Base-by-base conservation (phyloP, 2,329 filamentous ascomycete species). In the Trichophyton simii region DNA sequence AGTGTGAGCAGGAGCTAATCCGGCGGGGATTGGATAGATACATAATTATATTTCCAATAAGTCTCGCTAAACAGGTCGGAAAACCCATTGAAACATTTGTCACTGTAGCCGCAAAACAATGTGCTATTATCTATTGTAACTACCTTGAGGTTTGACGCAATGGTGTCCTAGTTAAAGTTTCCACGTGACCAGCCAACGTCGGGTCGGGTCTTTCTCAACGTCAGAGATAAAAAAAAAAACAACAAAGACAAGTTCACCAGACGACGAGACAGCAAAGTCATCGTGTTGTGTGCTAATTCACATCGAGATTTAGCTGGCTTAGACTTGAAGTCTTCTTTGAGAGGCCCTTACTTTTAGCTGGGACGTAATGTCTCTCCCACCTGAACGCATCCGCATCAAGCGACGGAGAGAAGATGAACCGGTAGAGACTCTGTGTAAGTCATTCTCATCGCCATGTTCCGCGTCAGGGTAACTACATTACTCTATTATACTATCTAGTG, bases 391-490 rank as follows among this genome's bases (percentile, higher is more conserved):
- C 58, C 77, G 76, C 25, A 77, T 84, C 68, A 84, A 83, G 72
- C 77, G 82, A 61, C 80, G 81, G 65, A 78, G 81, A 61, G 77
- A 78, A 61, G 81, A 83, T 60, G 79, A 80, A 57, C 80, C 81
- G 2, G 77, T 82, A n/a, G 80, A 83, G 63, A 76, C 77, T 22
- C 72, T 82, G 58, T 78, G 78, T 80, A 77, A 58, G 67, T 67
- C 41, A 76, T 79, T 75, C 9, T 42, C 25, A 48, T 48, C 38
- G 38, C 38, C 38, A 48, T 9, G 1, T 4, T 48, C 44, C 2
- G 22, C 50, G 55, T 58, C n/a, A 9, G 6, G 3, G 15, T 36
- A 13, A 22, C 36, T 42, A 7, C 28, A 31, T 34, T 18, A 20
- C 22, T 41, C 13, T 41, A 36, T 52, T 6, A 34, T n/a, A 11